These are phyloP conservation scores for Rehmannia glutinosa DNA, from an alignment of 257 asterid species.

Conservation along the genomic window DNA sequence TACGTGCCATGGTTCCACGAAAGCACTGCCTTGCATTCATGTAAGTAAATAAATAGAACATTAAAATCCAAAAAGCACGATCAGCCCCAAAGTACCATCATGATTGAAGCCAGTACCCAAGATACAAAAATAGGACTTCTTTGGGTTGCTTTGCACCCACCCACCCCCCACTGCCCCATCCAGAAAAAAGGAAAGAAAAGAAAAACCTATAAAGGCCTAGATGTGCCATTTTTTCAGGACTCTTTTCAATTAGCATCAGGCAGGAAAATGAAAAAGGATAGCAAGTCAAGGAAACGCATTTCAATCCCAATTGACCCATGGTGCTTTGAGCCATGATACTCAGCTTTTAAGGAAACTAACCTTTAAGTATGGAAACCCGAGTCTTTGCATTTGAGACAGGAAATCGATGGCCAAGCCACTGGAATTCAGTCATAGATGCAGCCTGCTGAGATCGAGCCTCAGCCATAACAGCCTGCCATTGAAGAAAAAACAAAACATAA, in stretches of 20 bases:
- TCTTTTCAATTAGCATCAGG: not conserved
- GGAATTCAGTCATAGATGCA: slow-evolving; percentile 90
- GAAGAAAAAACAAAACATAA: slow-evolving; percentile 21
- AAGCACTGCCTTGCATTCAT: not conserved
- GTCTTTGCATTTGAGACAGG: slow-evolving; percentile 96
- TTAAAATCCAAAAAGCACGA: slow-evolving; percentile 2
- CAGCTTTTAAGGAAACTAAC: slow-evolving; percentile 30
- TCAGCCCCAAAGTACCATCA: not conserved
- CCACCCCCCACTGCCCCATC: not conserved
- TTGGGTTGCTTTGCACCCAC: not conserved
- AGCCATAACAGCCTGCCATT: slow-evolving; percentile 86
- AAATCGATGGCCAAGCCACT: slow-evolving; percentile 86
- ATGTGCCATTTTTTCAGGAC: slow-evolving; percentile 1
- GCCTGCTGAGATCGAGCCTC: slow-evolving; percentile 99
- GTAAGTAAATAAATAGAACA: not conserved
- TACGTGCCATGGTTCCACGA: not conserved
- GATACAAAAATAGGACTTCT: not conserved
- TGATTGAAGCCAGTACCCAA: not conserved
- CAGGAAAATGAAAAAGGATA: not conserved
- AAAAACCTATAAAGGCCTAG: not conserved
- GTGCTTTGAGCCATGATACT: slow-evolving; percentile 3
- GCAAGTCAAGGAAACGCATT: not conserved
- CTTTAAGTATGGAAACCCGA: slow-evolving; percentile 85
- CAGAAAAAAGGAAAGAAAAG: not conserved
- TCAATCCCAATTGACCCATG: not conserved